Percentiles rank a stretch among this genome's conserved stretches.
These are phyloP conservation scores for Herpetospermum pedunculosum DNA, from an alignment of 306 rosid genomes.

Conservation along the genomic window DNA sequence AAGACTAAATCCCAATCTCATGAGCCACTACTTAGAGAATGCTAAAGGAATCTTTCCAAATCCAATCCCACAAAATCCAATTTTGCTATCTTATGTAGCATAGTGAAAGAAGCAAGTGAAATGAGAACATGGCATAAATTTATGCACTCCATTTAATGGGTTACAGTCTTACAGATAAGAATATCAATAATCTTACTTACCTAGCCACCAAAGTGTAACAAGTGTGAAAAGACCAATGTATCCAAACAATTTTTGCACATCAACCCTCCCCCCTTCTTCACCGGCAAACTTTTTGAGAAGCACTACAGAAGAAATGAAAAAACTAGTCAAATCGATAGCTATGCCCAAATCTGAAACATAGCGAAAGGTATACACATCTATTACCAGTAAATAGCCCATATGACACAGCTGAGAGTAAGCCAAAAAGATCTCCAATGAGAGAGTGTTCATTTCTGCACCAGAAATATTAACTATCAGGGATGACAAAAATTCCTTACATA, in stretches of 20 bases:
- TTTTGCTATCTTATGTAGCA: background rate
- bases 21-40: background rate
- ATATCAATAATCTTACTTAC: constrained; percentile 29
- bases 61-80: background rate
- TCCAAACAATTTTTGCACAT: constrained; percentile 94
- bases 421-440: constrained; percentile 74
- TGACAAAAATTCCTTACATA: constrained; percentile 22
- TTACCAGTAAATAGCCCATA: constrained; percentile 90
- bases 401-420: constrained; percentile 86
- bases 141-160: background rate
- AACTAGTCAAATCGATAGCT: constrained; percentile 6
- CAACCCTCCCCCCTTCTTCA: constrained; percentile 82
- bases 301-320: constrained; percentile 32
- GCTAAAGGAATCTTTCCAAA: background rate
- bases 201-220: constrained; percentile 84
- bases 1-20: background rate
- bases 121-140: constrained; percentile 4
- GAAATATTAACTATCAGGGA: constrained; percentile 37
- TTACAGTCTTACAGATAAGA: constrained; percentile 10
- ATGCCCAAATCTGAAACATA: background rate
- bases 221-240: constrained; percentile 90
- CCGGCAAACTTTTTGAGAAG: constrained; percentile 80
- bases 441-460: constrained; percentile 72
- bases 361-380: constrained; percentile 5
- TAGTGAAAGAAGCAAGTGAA: background rate